These are phyloP conservation scores for Gastrodia elata DNA, from an alignment of 106 monocot species.

Conservation along the genomic window DNA sequence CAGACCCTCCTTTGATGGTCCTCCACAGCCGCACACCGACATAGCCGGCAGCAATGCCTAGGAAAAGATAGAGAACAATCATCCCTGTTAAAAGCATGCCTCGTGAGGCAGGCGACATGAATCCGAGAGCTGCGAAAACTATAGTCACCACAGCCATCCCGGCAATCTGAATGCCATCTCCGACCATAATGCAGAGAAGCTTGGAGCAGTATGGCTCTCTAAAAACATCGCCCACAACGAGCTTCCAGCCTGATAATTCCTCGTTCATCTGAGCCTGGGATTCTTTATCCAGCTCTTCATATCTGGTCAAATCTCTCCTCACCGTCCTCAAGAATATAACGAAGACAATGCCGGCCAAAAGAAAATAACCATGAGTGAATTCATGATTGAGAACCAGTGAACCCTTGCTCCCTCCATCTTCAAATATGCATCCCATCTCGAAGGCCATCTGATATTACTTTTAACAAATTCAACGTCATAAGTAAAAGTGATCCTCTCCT, in stretches of 20 bases:
- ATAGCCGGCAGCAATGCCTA: slow-evolving; percentile 20
- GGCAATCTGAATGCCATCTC: slow-evolving; percentile 21
- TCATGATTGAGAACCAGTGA: slow-evolving; percentile 18
- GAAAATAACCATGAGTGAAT: slow-evolving; percentile 23
- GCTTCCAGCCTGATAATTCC: slow-evolving; percentile 24
- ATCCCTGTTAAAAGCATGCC: slow-evolving; percentile 24
- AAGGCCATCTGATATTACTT: slow-evolving; percentile 19
- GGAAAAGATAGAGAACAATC: slow-evolving; percentile 25
- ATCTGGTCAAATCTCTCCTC: slow-evolving; percentile 20
- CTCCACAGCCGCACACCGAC: slow-evolving; percentile 17
- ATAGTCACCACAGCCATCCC: slow-evolving; percentile 23
- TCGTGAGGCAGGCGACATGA: slow-evolving; percentile 26
- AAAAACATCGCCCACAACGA: slow-evolving; percentile 21
- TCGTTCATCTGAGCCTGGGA: slow-evolving; percentile 24
- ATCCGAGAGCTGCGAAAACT: slow-evolving; percentile 22
- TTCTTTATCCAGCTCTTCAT: slow-evolving; percentile 24
- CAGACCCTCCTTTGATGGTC: slow-evolving; percentile 19
- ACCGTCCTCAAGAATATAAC: slow-evolving; percentile 22
- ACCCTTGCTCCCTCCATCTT: slow-evolving; percentile 27
- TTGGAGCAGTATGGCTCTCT: slow-evolving; percentile 18
- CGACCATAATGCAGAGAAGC: slow-evolving; percentile 22
- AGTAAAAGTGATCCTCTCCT: slow-evolving; percentile 19
- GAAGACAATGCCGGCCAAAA: slow-evolving; percentile 24
- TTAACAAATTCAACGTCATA: slow-evolving; percentile 25
- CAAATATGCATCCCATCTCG: slow-evolving; percentile 24